Conservation (phyloP, 2,329 filamentous ascomycete species). For the Ophiobolus disseminans region DNA sequence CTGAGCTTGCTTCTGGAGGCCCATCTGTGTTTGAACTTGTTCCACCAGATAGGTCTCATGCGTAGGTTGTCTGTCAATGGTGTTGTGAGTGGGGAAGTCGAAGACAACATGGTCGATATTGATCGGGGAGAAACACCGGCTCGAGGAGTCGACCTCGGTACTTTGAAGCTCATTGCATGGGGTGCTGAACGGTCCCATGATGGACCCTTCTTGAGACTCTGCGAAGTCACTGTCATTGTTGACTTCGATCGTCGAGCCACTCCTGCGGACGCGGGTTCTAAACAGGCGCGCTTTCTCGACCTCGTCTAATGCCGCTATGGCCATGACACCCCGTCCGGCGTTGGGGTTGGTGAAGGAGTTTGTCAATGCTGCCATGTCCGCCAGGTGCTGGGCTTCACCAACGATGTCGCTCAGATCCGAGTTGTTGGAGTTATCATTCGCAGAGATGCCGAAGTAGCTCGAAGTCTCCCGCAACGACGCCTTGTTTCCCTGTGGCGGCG, state of each 20-base stretch:
- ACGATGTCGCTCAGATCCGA: not conserved
- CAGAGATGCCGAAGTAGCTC: conserved; percentile 18
- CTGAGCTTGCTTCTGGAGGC: not conserved
- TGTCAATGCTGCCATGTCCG: not conserved
- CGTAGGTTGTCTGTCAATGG: not conserved
- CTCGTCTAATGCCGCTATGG: no score
- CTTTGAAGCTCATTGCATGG: not conserved
- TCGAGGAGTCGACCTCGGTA: not conserved
- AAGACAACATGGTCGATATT: conserved; percentile 5
- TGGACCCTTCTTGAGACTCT: no score
- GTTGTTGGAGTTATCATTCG: not conserved
- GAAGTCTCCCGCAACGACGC: not conserved
- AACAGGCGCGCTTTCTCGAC: no score
- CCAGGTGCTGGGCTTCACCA: not conserved
- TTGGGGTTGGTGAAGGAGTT: not conserved
- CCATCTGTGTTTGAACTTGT: not conserved
- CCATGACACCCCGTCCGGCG: no score
- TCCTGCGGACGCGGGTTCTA: no score
- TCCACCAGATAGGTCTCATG: not conserved
- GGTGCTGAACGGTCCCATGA: no score
- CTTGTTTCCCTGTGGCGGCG: not conserved
- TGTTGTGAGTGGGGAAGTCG: no score
- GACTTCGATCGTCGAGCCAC: no score
- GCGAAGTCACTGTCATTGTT: no score
- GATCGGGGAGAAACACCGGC: not conserved